Percentiles rank a stretch among this genome's conserved stretches.
Evolutionary conservation across 2,329 filamentous ascomycete species (phyloP).

Genomic region (Fusarium aywerte): DNA sequence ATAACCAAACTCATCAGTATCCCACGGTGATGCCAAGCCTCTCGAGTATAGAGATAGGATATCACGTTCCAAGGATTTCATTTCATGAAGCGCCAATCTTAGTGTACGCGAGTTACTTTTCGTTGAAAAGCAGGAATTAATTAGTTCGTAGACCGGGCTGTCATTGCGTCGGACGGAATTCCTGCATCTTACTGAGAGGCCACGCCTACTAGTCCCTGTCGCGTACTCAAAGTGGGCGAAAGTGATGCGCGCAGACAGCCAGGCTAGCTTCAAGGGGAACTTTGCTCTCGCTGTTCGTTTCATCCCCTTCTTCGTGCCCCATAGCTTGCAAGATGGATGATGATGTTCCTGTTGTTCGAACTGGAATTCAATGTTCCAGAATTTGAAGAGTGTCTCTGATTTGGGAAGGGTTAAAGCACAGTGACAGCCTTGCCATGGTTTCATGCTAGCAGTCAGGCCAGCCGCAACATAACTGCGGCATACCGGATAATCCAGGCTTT

Average conservation of each 20-base stretch:
- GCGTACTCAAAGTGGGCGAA: not conserved
- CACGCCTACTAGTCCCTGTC: not conserved
- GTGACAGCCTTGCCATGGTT: fast-evolving
- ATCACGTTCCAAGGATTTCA: not conserved
- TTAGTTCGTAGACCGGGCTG: not conserved
- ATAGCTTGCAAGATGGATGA: not conserved
- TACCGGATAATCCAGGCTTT: too few species aligned
- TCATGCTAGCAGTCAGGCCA: fast-evolving
- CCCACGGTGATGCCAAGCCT: not conserved
- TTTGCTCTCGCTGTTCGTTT: not conserved
- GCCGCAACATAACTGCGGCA: fast-evolving
- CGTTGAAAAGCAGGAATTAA: not conserved
- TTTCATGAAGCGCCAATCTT: too few species aligned
- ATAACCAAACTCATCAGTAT: fast-evolving
- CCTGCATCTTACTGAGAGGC: not conserved
- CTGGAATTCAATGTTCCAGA: not conserved
- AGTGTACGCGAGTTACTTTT: too few species aligned
- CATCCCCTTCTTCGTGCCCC: not conserved
- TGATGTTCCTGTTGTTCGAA: not conserved
- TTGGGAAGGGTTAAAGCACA: not conserved
- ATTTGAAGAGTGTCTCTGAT: fast-evolving
- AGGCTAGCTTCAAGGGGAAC: not conserved
- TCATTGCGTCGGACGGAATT: fast-evolving
- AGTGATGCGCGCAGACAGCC: not conserved
- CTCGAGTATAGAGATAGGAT: not conserved